Base-by-base conservation (phyloP, 2,329 filamentous ascomycete genomes). In the Fusarium lateritium region DNA sequence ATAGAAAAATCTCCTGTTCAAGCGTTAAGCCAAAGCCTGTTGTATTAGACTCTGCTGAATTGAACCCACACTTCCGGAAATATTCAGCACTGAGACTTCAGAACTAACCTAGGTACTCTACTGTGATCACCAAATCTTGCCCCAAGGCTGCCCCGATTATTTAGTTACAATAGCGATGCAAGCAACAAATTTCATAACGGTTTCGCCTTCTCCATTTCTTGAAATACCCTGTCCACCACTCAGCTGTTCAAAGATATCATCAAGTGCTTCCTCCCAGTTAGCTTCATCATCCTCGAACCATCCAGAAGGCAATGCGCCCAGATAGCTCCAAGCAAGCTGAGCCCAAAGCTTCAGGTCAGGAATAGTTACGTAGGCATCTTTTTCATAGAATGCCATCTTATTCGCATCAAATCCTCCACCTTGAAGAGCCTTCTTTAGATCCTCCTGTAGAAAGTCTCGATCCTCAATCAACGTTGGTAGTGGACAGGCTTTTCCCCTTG, bases 101-200 rank as follows among this genome's bases (percentile, higher is more conserved):
- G 3, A 19, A 19, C 19, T 19, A 19, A 19, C 19, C 19, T 19
- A 19, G 19, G 19, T 19, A 19, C 19, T 2, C 19, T 19, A 10
- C 26, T 28, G 10, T 28, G 10, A 28, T 28, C 2, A 28, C 8
- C 8, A 28, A 28, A 28, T 10, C 7, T 28, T 28, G 26, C 7
- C 9, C 7, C 26, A 8, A 8, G 8, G 9, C 10, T 28, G 3
- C 19, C 3, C 36, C 4, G 17, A 10, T n/a, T 19, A 31, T 19
- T 26, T 65, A 2, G 13, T 17, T 19, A 33, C 28, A 5, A 65
- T 43, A 17, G 49, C 43, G 7, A 43, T 13, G 7, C 39, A 63
- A n/a, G 5, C 42, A 1, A 34, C 21, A 17, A 57, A 34, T 21
- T 17, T 43, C 58, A 51, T 51, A 5, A 31, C 19, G 17, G 17